Conservation (phyloP, 164 flowering plant species). For the Stephania yunnanensis region DNA sequence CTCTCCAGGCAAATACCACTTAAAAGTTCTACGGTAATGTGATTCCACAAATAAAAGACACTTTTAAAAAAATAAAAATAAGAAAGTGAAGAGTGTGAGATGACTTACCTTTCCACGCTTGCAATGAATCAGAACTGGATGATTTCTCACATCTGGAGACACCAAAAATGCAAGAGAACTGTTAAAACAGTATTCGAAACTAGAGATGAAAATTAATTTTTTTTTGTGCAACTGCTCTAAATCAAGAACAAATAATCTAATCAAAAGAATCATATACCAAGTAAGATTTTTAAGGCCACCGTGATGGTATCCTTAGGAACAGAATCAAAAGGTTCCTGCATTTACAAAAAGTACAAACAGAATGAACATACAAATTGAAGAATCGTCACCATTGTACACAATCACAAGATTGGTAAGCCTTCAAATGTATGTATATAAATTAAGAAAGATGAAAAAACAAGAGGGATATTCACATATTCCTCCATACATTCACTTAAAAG, state of each 20-base stretch:
- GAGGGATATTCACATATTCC: neutral
- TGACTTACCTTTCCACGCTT: constrained; percentile 66
- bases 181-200: neutral
- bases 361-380: neutral
- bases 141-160: constrained; percentile 66
- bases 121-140: constrained; percentile 75
- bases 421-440: neutral
- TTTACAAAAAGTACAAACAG: constrained; percentile 11
- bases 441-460: neutral
- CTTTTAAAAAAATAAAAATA: neutral
- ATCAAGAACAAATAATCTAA: neutral
- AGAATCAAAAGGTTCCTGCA: constrained; percentile 46
- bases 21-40: neutral
- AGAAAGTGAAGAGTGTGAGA: neutral
- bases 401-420: neutral
- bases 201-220: neutral
- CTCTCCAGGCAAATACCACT: neutral
- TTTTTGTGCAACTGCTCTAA: neutral
- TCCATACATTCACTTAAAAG: neutral
- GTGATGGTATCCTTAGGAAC: constrained; percentile 46
- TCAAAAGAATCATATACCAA: constrained; percentile 36
- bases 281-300: constrained; percentile 57
- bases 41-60: neutral
- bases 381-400: neutral
- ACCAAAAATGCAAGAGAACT: constrained; percentile 4